Percentiles rank a stretch among this genome's conserved stretches.
Conservation (phyloP, 805 yeast genomes). For the Candida fluviatilis region DNA sequence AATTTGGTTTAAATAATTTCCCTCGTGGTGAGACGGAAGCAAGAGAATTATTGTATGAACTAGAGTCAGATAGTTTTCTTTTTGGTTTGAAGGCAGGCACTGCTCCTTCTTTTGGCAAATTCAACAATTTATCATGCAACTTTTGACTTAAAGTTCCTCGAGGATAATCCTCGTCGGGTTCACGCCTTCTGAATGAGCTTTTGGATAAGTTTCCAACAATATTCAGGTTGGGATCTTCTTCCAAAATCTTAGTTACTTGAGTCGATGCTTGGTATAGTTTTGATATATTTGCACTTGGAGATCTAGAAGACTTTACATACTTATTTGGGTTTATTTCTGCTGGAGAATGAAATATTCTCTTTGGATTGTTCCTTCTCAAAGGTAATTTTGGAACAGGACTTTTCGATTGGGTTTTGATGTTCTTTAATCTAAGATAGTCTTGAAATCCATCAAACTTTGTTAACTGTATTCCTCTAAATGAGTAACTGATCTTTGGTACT, state of each 20-base stretch:
- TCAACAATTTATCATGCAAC: neutral
- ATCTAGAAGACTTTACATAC: too few relatives aligned
- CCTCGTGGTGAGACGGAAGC: neutral
- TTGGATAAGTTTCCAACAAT: neutral
- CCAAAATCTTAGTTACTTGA: neutral
- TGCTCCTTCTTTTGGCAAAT: neutral
- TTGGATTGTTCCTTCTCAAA: too few relatives aligned
- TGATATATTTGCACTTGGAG: neutral
- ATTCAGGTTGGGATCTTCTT: conserved; percentile 1
- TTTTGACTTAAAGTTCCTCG: neutral
- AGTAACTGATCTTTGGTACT: conserved; percentile 9
- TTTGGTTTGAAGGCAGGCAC: neutral
- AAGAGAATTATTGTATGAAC: neutral
- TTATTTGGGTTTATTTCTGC: neutral
- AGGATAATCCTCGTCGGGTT: neutral
- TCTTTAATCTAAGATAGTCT: conserved; percentile 13
- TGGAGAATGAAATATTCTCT: too few relatives aligned
- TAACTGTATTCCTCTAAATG: conserved; percentile 12
- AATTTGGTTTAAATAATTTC: neutral
- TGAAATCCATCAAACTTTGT: conserved; percentile 14
- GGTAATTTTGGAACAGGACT: too few relatives aligned
- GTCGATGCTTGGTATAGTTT: neutral
- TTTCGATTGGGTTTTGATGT: too few relatives aligned
- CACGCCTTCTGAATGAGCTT: too few relatives aligned
- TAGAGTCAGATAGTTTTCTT: neutral